Base-by-base conservation (phyloP, 2,329 filamentous ascomycete genomes). In the Fusarium piperis region DNA sequence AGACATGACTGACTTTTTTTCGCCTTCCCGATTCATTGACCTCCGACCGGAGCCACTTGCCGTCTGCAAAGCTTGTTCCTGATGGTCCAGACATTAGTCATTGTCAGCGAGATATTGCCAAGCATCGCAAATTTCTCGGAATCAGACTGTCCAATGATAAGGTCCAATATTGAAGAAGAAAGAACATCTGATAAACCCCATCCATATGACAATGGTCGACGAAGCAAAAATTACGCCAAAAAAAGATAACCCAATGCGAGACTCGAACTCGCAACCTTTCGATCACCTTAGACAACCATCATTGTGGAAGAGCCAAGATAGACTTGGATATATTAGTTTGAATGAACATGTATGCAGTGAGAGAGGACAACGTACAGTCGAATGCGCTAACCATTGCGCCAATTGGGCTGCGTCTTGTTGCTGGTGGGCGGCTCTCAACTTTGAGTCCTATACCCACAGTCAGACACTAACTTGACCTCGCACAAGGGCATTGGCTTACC, bases 1-100 rank as follows among this genome's bases (percentile, higher is more conserved):
- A 30, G 26, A n/a, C 28, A 51, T 56, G 65, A 35, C 65, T 62
- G 68, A 55, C 38, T 53, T 71, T 62, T 55, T 67, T 46, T 36
- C 18, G 56, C 56, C 38, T 59, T 59, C 56, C 56, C 6, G 26
- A 58, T 58, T 44, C n/a, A 32, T 20, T 20, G 36, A 13, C 38
- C 23, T 32, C 58, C 57, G 63, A 44, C 67, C 57, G 41, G 41
- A 38, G 30, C 56, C 55, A 67, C 48, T 58, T 64, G 30, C 32
- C 23, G 18, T 51, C 30, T 33, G 36, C 28, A 6, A 48, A 51
- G 62, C 15, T 32, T 62, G 26, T 30, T 48, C 41, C 44, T 48
- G 44, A 48, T 30, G 44, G 44, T 16, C 44, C 26, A 28, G 6
- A 33, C 30, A 52, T 52, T 52, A 52, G 48, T 52, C 48, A 55